Base-by-base conservation (phyloP, 208 protist species). In the Naegleria lovaniensis region DNA sequence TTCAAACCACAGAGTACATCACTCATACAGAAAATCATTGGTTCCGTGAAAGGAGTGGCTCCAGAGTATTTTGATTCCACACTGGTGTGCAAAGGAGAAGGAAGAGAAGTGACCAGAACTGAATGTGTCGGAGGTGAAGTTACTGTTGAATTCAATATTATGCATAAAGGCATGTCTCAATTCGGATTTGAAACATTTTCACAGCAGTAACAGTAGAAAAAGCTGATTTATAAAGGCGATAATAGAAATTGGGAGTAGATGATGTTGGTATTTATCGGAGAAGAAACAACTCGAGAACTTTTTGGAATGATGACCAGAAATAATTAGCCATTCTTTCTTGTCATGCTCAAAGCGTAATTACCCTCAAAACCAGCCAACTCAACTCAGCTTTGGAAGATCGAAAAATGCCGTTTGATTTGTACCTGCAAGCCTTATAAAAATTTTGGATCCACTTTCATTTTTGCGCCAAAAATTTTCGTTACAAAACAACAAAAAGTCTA, bases 161-260 rank as follows among this genome's bases (percentile, higher is more conserved):
- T 88, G 22, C 19, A 36, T 4, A 88, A 88, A 36, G 41, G 40
- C 11, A 88, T 88, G 85, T 36, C 39, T 11, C 39, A 88, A 36
- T 88, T 88, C 33, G 85, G 85, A 33, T 88, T 88, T 58, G 85
- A 88, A 87, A 15, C 55, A 67, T 67, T 67, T 67, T 15, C 22
- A 3, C 55, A 67, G 22, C 22, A 67, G 19, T 29, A 15, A 58
- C 15, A 19, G 51, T 58, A 67, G 19, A 67, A 67, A 48, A 48
- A 48, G 43, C 43, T 48, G 5, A 9, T 48, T 48, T 48, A 7
- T 48, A 48, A 48, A 48, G 43, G 7, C 43, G n/a, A n/a, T n/a
- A n/a, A n/a, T n/a, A n/a, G n/a, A n/a, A n/a, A n/a, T n/a, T n/a
- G n/a, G n/a, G n/a, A n/a, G n/a, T n/a, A n/a, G n/a, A n/a, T n/a